Percentiles rank a stretch among this genome's conserved stretches.
Conservation (phyloP, 73 alveolate genomes). For the Symbiodinium natans region DNA sequence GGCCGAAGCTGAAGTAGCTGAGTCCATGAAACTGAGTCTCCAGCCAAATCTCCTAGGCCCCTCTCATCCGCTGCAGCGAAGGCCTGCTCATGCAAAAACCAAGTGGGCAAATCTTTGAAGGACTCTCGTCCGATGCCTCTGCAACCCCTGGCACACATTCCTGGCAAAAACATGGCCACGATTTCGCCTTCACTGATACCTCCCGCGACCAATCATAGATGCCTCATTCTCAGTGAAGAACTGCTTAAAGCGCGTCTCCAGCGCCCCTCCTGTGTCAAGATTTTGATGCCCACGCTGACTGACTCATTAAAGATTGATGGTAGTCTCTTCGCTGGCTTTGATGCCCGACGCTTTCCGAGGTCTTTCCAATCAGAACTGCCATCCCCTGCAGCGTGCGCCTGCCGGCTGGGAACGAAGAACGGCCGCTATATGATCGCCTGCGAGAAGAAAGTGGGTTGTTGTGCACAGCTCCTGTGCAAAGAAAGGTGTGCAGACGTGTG, state of each 20-base stretch:
- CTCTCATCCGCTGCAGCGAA: background rate
- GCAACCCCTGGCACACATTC: constrained; percentile 55
- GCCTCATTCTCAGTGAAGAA: constrained; percentile 78
- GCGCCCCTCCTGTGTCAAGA: background rate
- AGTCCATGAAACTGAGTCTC: background rate
- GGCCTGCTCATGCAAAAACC: background rate
- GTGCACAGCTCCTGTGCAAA: no score
- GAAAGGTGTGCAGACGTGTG: background rate
- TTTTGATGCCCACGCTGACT: no score
- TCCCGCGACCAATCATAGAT: background rate
- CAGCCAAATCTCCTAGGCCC: constrained; percentile 9
- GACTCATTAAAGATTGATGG: no score
- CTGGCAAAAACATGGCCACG: background rate
- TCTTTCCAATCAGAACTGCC: background rate
- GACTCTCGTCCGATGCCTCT: constrained; percentile 9
- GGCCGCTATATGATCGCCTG: background rate
- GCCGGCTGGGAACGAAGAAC: background rate
- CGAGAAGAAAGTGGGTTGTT: background rate
- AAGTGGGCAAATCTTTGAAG: no score
- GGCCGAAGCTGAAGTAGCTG: background rate
- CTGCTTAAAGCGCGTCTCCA: constrained; percentile 24
- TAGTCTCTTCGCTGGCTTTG: background rate
- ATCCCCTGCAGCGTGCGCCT: background rate
- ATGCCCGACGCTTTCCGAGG: background rate
- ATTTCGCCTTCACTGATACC: background rate